A percentile compares a stretch with the other conserved stretches of the same genome.
Conservation (phyloP, 805 yeast species). For the Candida arabinofermentans region DNA sequence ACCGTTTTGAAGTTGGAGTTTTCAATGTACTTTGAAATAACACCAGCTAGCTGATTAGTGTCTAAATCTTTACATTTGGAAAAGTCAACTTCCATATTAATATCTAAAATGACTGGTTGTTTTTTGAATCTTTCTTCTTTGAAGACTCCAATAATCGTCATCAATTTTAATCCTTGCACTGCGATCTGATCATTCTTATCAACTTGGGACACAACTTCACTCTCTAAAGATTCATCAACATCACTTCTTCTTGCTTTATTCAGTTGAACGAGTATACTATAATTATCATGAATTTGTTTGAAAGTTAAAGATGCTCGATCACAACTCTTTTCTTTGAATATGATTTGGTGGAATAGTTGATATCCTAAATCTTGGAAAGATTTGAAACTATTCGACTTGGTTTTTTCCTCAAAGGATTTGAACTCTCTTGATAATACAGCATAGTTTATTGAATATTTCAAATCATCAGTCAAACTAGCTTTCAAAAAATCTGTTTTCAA, state of each 20-base stretch:
- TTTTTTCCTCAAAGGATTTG: constrained; percentile 43
- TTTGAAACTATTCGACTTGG: constrained; percentile 37
- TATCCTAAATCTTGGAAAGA: constrained; percentile 37
- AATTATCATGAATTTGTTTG: constrained; percentile 5
- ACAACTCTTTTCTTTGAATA: constrained; percentile 16
- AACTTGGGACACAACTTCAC: no score
- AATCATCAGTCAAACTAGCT: constrained; percentile 80
- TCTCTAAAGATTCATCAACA: no score
- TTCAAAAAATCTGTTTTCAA: constrained; percentile 63
- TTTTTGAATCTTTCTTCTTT: constrained; percentile 80
- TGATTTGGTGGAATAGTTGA: constrained; percentile 15
- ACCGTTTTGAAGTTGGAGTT: constrained; percentile 83
- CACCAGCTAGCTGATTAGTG: constrained; percentile 41
- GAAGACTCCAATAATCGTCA: constrained; percentile 89
- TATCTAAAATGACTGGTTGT: constrained; percentile 68
- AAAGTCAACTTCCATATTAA: constrained; percentile 38
- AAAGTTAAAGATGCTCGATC: constrained; percentile 14
- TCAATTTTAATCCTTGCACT: constrained; percentile 51
- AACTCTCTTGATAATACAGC: constrained; percentile 75
- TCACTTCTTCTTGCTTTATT: constrained; percentile 1
- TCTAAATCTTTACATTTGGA: constrained; percentile 25
- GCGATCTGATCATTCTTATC: constrained; percentile 18
- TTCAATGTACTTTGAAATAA: constrained; percentile 61
- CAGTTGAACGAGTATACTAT: constrained; percentile 8
- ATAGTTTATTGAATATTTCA: constrained; percentile 80